Evolutionary conservation across 331 rosid species (phyloP).

Genomic region (Erythrophleum ivorense): DNA sequence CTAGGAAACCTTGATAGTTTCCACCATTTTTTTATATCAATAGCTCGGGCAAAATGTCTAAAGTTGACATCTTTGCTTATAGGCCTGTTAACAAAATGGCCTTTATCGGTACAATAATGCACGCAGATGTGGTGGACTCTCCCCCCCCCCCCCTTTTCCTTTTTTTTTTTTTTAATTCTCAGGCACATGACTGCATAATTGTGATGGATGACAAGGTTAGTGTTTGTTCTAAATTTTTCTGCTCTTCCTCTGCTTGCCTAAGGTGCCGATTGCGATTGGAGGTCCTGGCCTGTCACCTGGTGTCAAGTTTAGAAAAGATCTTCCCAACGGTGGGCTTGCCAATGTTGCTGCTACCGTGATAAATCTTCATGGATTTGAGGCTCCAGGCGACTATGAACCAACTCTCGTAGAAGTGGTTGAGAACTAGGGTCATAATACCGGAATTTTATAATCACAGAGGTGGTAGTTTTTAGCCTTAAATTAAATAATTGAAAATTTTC

Average conservation of each 20-base stretch:
- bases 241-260: conserved; percentile 20
- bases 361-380: conserved; percentile 90
- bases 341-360: conserved; percentile 98
- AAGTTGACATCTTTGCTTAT: not conserved
- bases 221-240: conserved; percentile 27
- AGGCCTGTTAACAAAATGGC: not conserved
- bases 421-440: conserved; percentile 37
- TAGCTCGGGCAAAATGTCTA: not conserved
- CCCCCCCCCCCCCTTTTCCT: not conserved
- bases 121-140: not conserved
- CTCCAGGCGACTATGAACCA: conserved; percentile 89
- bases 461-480: conserved; percentile 26
- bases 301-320: conserved; percentile 72
- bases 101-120: not conserved
- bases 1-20: not conserved
- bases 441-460: not conserved
- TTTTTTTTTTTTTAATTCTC: not conserved
- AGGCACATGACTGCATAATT: not conserved
- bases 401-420: conserved; percentile 84
- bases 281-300: conserved; percentile 89
- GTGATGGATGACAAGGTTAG: not conserved
- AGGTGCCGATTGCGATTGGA: conserved; percentile 98
- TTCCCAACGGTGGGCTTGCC: conserved; percentile 86
- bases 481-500: conserved; percentile 50
- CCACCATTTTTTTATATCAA: not conserved